Percentiles rank a stretch among this genome's conserved stretches.
Conservation (phyloP, 345 rosid genomes). For the Durio zibethinus region DNA sequence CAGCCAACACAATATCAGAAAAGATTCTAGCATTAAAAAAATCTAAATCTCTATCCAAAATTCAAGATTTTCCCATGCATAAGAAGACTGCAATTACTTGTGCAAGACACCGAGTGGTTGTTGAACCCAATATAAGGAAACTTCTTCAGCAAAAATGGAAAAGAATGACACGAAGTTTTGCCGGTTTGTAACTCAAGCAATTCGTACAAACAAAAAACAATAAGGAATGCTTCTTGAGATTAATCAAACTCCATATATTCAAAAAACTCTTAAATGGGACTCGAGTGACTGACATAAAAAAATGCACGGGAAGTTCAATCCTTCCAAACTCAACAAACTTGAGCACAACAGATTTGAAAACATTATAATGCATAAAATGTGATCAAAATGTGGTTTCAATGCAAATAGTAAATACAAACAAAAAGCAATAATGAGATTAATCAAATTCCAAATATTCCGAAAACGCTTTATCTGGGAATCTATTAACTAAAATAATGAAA, state of each 20-base stretch:
- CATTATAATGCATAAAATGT: background rate
- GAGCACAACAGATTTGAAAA: background rate
- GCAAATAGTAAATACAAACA: background rate
- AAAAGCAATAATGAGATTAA: background rate
- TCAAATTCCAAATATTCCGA: background rate
- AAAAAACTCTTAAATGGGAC: background rate
- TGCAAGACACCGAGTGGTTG: background rate
- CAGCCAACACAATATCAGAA: constrained; percentile 2
- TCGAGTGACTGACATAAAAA: background rate
- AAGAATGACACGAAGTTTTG: background rate
- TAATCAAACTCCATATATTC: constrained; percentile 3
- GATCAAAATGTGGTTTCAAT: background rate
- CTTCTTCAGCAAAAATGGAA: constrained; percentile 14
- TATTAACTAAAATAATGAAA: background rate
- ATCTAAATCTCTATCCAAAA: constrained; percentile 6
- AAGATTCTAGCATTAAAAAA: constrained; percentile 1
- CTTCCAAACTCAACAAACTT: background rate
- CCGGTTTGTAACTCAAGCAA: background rate
- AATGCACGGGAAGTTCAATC: no score
- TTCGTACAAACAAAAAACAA: background rate
- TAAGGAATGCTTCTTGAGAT: background rate
- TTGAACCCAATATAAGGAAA: background rate
- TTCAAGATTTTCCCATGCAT: constrained; percentile 12
- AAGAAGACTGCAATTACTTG: background rate
- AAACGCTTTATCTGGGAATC: background rate